Evolutionary conservation across 306 rosid genomes (phyloP).

Genomic region (Fragaria ananassa): DNA sequence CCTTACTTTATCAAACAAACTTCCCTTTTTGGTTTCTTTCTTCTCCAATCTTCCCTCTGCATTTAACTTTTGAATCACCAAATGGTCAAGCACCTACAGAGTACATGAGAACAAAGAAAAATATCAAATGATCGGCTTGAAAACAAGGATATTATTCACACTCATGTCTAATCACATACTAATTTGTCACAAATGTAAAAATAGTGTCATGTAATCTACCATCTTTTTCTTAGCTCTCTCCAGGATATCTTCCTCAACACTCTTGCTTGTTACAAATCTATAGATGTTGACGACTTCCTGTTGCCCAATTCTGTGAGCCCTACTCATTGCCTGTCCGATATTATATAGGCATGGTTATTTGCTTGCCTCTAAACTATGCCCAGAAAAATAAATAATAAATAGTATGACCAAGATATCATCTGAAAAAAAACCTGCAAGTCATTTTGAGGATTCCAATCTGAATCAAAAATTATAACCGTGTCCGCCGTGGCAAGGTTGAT

Average conservation of each 20-base stretch:
- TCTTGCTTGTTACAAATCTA: constrained; percentile 95
- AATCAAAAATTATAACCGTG: constrained; percentile 96
- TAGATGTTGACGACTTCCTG: constrained; percentile 98
- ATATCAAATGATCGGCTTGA: constrained; percentile 17
- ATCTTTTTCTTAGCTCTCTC: constrained; percentile 98
- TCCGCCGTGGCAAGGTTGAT: constrained; percentile 99
- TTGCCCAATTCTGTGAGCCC: constrained; percentile 99
- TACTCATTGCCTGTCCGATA: constrained; percentile 83
- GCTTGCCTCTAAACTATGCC: neutral
- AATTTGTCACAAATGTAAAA: neutral
- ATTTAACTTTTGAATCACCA: constrained; percentile 97
- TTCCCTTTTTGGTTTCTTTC: constrained; percentile 90
- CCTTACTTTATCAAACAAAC: constrained; percentile 89
- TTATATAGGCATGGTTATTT: neutral
- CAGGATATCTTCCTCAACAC: constrained; percentile 99
- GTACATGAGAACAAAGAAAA: constrained; percentile 25
- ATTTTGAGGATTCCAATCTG: constrained; percentile 99
- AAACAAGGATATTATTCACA: neutral
- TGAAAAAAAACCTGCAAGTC: constrained; percentile 73
- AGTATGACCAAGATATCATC: neutral
- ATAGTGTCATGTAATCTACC: constrained; percentile 42
- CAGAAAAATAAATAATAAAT: neutral
- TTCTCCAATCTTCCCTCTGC: constrained; percentile 99
- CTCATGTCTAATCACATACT: constrained; percentile 9
- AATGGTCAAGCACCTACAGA: constrained; percentile 90